phyloP scores from a whole-genome alignment of 2,329 filamentous ascomycete genomes.

The Phoma sp. region DNA sequence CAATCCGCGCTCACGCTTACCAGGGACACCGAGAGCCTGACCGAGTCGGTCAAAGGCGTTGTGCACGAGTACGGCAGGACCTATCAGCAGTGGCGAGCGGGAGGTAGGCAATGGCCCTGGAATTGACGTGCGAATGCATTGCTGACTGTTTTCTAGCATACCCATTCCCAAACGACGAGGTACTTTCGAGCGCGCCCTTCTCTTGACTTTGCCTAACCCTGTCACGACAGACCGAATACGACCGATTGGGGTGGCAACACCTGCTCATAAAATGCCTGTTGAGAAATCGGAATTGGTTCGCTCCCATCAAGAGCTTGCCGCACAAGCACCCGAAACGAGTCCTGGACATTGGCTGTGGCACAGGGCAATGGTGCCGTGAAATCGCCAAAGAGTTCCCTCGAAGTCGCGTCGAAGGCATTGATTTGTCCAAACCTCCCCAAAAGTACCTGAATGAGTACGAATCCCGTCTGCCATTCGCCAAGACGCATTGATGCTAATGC shows the following conservation, averaged over 20 bases:
- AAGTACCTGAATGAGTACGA: background rate
- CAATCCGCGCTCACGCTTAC: constrained; percentile 22
- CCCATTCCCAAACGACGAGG: constrained; percentile 48
- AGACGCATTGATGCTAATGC: background rate
- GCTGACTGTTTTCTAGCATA: constrained; percentile 44
- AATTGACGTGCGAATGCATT: background rate
- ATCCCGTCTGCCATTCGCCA: background rate
- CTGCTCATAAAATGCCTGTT: constrained; percentile 48
- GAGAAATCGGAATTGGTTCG: constrained; percentile 43
- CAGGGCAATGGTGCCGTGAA: constrained; percentile 51
- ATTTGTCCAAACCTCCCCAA: constrained; percentile 36
- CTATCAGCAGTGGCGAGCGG: constrained; percentile 49
- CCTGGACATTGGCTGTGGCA: constrained; percentile 52
- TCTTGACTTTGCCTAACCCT: constrained; percentile 17
- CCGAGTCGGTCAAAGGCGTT: constrained; percentile 48
- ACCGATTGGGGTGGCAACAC: constrained; percentile 49
- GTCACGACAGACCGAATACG: constrained; percentile 44
- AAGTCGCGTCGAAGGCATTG: constrained; percentile 49
- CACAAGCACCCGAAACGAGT: constrained; percentile 43
- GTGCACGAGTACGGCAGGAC: constrained; percentile 50
- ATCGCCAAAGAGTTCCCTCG: constrained; percentile 48
- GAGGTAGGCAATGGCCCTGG: constrained; percentile 38
- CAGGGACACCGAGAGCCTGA: constrained; percentile 48
- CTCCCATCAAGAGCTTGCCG: constrained; percentile 43
- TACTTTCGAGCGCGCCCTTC: constrained; percentile 28